Evolutionary conservation across 352 stramenopile species (phyloP).

Genomic region (Phytophthora hibernalis): DNA sequence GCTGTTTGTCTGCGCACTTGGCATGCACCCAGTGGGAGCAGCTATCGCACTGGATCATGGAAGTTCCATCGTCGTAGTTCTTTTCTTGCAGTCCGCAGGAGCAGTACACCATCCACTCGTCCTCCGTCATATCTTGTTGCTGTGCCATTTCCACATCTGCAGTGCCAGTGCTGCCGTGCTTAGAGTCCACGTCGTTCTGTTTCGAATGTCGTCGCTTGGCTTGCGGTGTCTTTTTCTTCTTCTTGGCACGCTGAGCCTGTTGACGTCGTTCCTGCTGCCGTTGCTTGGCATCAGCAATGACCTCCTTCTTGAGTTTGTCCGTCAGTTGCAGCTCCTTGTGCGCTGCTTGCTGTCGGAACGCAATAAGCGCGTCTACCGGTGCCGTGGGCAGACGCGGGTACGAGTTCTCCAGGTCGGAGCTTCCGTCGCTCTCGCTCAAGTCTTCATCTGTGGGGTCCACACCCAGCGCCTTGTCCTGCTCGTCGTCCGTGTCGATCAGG

Average conservation of each 20-base stretch:
- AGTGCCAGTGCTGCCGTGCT: slow-evolving; percentile 23
- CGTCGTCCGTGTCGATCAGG: slow-evolving; percentile 58
- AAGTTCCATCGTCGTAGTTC: slow-evolving; percentile 68
- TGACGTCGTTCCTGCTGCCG: slow-evolving; percentile 48
- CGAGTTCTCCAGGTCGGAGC: slow-evolving; percentile 63
- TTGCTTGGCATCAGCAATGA: slow-evolving; percentile 45
- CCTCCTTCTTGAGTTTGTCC: slow-evolving; percentile 41
- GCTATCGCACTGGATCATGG: slow-evolving; percentile 72
- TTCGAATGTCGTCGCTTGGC: slow-evolving; percentile 37
- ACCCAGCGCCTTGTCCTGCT: slow-evolving; percentile 58
- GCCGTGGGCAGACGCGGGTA: slow-evolving; percentile 65
- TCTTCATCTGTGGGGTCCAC: slow-evolving; percentile 43
- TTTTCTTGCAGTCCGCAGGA: slow-evolving; percentile 56
- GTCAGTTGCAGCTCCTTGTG: slow-evolving; percentile 64
- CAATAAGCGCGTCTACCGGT: slow-evolving; percentile 67
- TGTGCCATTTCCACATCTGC: slow-evolving; percentile 14
- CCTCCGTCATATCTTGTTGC: slow-evolving; percentile 31
- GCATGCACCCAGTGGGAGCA: slow-evolving; percentile 72
- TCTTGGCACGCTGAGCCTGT: slow-evolving; percentile 39
- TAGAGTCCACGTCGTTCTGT: slow-evolving; percentile 36
- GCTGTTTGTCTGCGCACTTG: slow-evolving; percentile 52
- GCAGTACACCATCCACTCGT: slow-evolving; percentile 71
- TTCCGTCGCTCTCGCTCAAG: slow-evolving; percentile 61
- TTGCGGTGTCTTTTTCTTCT: slow-evolving; percentile 42
- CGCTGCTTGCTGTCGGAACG: slow-evolving; percentile 58